Evolutionary conservation across 192 early-diverging fungal genomes (phyloP).

Genomic region (Gaertneriomyces semiglobifer): DNA sequence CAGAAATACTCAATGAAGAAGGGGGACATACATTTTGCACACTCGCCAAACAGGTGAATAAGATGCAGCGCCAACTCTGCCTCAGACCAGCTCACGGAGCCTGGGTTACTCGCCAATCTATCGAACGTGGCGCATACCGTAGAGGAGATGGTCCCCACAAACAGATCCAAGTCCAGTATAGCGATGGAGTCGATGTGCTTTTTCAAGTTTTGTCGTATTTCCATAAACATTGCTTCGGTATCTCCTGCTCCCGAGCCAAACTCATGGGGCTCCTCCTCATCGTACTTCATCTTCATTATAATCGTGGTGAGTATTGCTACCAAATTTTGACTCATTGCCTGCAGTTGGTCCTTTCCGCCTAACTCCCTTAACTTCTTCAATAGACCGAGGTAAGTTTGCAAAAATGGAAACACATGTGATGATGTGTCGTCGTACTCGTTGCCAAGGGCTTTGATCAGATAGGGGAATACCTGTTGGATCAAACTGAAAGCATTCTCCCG

Average conservation of each 20-base stretch:
- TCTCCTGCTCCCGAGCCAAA: constrained; percentile 70
- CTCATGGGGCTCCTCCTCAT: constrained; percentile 76
- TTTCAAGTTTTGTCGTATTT: constrained; percentile 59
- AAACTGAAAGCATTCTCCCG: constrained; percentile 56
- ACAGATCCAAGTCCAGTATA: constrained; percentile 61
- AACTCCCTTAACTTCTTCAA: constrained; percentile 46
- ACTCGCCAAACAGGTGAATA: constrained; percentile 69
- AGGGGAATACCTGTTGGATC: constrained; percentile 73
- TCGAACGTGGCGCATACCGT: constrained; percentile 61
- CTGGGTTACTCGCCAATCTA: constrained; percentile 41
- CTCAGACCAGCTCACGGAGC: constrained; percentile 58
- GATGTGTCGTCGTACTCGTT: constrained; percentile 83
- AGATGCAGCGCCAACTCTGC: constrained; percentile 73
- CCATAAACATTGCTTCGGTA: constrained; percentile 70
- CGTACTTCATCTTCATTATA: constrained; percentile 85
- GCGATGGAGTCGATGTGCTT: constrained; percentile 65
- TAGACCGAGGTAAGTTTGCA: constrained; percentile 65
- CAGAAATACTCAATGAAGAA: background rate
- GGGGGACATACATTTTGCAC: constrained; percentile 52
- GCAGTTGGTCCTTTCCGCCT: background rate
- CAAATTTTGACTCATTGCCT: constrained; percentile 29
- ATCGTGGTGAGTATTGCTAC: constrained; percentile 58
- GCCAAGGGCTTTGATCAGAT: constrained; percentile 72
- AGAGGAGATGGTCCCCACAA: constrained; percentile 55
- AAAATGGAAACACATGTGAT: constrained; percentile 70